phyloP scores from a whole-genome alignment of 805 yeast genomes.

The Candida sithepensis region DNA sequence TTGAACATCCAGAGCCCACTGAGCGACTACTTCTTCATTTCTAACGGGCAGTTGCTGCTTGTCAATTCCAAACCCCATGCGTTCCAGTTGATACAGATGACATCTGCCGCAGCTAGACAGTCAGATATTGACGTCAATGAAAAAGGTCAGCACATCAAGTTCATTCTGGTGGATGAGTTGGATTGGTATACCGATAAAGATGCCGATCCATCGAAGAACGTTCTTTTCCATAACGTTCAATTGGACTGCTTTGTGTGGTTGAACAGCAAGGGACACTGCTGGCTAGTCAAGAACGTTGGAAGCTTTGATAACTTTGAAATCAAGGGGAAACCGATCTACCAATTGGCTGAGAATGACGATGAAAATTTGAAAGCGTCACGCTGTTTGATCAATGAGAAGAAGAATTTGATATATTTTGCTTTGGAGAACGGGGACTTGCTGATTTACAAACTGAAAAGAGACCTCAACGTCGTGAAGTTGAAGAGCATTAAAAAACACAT shows the following conservation, averaged over 20 bases:
- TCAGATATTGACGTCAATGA: conserved; percentile 18
- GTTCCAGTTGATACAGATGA: conserved; percentile 31
- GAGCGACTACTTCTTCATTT: conserved; percentile 26
- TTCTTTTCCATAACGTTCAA: conserved; percentile 18
- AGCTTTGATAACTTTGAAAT: conserved; percentile 15
- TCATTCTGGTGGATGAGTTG: conserved; percentile 27
- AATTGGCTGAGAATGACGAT: conserved; percentile 1
- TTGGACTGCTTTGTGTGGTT: conserved; percentile 31
- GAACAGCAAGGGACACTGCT: conserved; percentile 27
- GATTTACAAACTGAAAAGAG: conserved; percentile 36
- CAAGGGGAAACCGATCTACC: conserved; percentile 23
- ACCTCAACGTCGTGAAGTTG: conserved; percentile 27
- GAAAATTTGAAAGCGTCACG: conserved; percentile 12
- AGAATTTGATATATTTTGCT: conserved; percentile 38
- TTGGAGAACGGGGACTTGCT: conserved; percentile 34
- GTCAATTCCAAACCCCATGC: conserved; percentile 32
- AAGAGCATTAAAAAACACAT: conserved; percentile 33
- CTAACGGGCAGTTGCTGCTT: conserved; percentile 24
- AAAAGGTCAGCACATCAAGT: conserved; percentile 26
- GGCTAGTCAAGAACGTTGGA: conserved; percentile 22
- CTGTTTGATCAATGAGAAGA: conserved; percentile 38
- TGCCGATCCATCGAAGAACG: conserved; percentile 8
- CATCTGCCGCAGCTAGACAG: conserved; percentile 8
- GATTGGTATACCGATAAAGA: conserved; percentile 29
- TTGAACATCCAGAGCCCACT: conserved; percentile 32